These are phyloP conservation scores for Centrapalus pauciflorus DNA, from an alignment of 129 eudicot genomes.

Conservation along the genomic window DNA sequence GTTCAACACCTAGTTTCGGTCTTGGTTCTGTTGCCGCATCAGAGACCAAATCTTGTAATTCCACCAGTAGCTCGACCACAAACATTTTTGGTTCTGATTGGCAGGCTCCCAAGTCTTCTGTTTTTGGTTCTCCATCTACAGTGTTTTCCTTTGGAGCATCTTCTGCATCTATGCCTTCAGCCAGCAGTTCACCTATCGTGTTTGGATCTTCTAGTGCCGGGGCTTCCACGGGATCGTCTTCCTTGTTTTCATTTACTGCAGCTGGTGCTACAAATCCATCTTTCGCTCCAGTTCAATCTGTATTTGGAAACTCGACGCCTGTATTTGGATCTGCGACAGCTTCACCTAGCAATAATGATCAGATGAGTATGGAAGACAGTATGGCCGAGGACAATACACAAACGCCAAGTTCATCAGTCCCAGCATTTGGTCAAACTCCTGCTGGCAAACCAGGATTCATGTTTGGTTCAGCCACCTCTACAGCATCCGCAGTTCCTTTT, in stretches of 20 bases:
- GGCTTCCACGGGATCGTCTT: conserved; percentile 45
- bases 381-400: conserved; percentile 88
- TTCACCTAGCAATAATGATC: conserved; percentile 37
- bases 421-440: conserved; percentile 55
- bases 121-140: conserved; percentile 26
- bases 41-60: conserved; percentile 17
- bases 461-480: conserved; percentile 53
- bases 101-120: conserved; percentile 4
- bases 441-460: conserved; percentile 32
- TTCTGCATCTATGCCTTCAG: conserved; percentile 29
- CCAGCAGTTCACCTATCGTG: conserved; percentile 27
- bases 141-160: conserved; percentile 52
- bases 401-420: conserved; percentile 41
- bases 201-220: conserved; percentile 42
- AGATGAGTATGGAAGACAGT: conserved; percentile 80
- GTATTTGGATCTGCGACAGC: conserved; percentile 30
- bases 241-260: conserved; percentile 43
- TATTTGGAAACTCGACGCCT: conserved; percentile 38
- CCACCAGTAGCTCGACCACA: conserved; percentile 29
- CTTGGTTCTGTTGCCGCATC: conserved; percentile 10
- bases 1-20: conserved; percentile 29
- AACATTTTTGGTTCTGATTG: conserved; percentile 32
- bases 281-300: conserved; percentile 25
- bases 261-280: conserved; percentile 31
- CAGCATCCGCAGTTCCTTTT: conserved; percentile 34